These are phyloP conservation scores for Rhizopogon roseolus DNA, from an alignment of 768 basidiomycete genomes.

Conservation along the genomic window DNA sequence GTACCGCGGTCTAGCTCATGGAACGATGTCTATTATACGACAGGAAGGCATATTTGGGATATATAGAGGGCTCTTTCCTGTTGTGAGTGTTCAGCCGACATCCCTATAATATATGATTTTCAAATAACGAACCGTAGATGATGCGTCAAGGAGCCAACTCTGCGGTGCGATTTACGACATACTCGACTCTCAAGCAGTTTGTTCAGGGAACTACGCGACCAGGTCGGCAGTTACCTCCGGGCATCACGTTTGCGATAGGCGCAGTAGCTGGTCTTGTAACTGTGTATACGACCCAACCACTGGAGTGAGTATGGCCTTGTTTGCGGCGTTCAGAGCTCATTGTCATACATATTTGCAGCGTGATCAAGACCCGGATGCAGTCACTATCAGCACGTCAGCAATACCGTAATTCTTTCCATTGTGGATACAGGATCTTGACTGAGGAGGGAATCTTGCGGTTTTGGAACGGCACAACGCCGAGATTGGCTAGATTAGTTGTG, in stretches of 20 bases:
- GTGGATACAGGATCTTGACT: constrained; percentile 88
- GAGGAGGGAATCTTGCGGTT: constrained; percentile 92
- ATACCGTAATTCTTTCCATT: constrained; percentile 94
- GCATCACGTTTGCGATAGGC: constrained; percentile 93
- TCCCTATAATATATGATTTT: background rate
- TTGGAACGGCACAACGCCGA: constrained; percentile 95
- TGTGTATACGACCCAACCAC: constrained; percentile 85
- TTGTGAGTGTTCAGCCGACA: constrained; percentile 49
- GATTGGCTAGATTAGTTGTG: constrained; percentile 80
- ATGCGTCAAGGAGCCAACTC: constrained; percentile 98
- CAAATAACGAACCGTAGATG: constrained; percentile 48
- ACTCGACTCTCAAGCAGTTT: constrained; percentile 89
- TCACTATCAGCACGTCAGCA: constrained; percentile 75
- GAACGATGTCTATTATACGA: constrained; percentile 70
- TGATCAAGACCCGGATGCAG: constrained; percentile 98
- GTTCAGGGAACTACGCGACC: constrained; percentile 81
- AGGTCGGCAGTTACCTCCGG: constrained; percentile 78
- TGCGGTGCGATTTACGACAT: constrained; percentile 92
- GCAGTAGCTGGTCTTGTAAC: constrained; percentile 93
- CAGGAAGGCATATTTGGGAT: constrained; percentile 83
- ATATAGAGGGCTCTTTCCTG: constrained; percentile 91
- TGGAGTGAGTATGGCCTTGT: constrained; percentile 50
- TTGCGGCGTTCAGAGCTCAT: background rate
- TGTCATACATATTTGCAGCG: constrained; percentile 40
- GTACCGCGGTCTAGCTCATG: constrained; percentile 85